Percentiles rank a stretch among this genome's conserved stretches.
Evolutionary conservation across 768 basidiomycete species (phyloP).

Genomic region (Suillus bovinus): DNA sequence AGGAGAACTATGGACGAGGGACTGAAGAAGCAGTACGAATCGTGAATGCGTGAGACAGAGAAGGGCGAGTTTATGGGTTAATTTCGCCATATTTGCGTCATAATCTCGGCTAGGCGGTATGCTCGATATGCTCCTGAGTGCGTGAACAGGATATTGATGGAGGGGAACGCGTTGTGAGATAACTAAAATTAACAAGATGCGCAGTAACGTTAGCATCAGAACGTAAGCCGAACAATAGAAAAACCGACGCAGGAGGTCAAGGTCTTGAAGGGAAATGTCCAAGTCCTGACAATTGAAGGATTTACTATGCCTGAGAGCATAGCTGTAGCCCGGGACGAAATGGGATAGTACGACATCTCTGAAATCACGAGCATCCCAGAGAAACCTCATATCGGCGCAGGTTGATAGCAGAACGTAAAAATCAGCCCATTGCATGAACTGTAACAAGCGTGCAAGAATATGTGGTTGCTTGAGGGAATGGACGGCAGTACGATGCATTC

Average conservation of each 20-base stretch:
- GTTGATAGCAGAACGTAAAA: slow-evolving; percentile 41
- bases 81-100: slow-evolving; percentile 22
- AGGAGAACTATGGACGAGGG: slow-evolving; percentile 64
- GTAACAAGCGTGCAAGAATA: slow-evolving; percentile 35
- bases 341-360: slow-evolving; percentile 41
- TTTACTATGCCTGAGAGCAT: slow-evolving; percentile 44
- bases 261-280: slow-evolving; percentile 54
- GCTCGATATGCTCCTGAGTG: slow-evolving; percentile 52
- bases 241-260: slow-evolving; percentile 67
- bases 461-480: slow-evolving; percentile 35
- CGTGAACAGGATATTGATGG: slow-evolving; percentile 71
- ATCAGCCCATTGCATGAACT: slow-evolving; percentile 37
- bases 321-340: slow-evolving; percentile 60
- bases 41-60: slow-evolving; percentile 69
- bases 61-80: slow-evolving; percentile 41
- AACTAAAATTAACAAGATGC: slow-evolving; percentile 39
- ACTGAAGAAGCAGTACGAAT: slow-evolving; percentile 72
- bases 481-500: slow-evolving; percentile 27
- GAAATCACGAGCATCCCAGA: slow-evolving; percentile 33
- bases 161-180: slow-evolving; percentile 64
- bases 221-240: slow-evolving; percentile 14
- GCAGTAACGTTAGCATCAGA: slow-evolving; percentile 12
- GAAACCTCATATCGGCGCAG: slow-evolving; percentile 34
- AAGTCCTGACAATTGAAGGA: slow-evolving; percentile 44
- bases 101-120: slow-evolving; percentile 29